Base-by-base conservation (phyloP, 2,329 filamentous ascomycete species). In the Fusarium sp. region DNA sequence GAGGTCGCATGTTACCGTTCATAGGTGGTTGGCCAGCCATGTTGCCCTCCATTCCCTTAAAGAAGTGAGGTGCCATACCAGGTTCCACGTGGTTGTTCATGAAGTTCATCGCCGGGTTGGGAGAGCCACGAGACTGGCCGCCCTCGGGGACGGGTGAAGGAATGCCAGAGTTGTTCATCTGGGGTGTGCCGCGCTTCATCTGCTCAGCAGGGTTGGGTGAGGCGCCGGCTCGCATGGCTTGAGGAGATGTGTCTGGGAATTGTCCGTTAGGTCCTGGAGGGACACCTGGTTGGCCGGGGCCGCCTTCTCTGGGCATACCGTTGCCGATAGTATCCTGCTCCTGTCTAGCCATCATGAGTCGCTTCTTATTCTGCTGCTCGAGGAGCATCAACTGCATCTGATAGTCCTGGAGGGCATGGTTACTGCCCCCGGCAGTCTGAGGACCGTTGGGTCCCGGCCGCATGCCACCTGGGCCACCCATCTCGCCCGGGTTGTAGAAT, bases 361-460 rank as follows among this genome's bases (percentile, higher is more conserved):
- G 88, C 83, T 95, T 95, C 87, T 95, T 96, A 78, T 96, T 96
- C 83, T 96, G 93, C 83, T 95, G 94, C 83, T 96, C 94, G 18
- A 96, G 88, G 59, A 95, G 84, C 94, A 95, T 96, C 80, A 96
- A 85, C 82, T 96, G 94, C 93, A 95, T 95, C 85, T 96, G 94
- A 79, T 96, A 96, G 82, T 97, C 94, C 82, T 95, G 93, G 54
- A 96, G 87, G 25, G 94, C 94, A 81, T 95, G 93, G 81, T 95
- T 96, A 83, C 92, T 93, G 37, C 83, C 83, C 16, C 82, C 87
- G 71, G 83, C 87, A 18, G 83, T 84, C 74, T 87, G 87, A 37
- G 82, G 83, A 67, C 83, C 86, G 43, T 84, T 87, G 32, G 87
- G 85, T 45, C 84, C 88, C 37, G 84, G 83, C 65, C 92, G 88